Percentiles rank a stretch among this genome's conserved stretches.
Conservation (phyloP, 345 rosid species). For the Acer negundo region DNA sequence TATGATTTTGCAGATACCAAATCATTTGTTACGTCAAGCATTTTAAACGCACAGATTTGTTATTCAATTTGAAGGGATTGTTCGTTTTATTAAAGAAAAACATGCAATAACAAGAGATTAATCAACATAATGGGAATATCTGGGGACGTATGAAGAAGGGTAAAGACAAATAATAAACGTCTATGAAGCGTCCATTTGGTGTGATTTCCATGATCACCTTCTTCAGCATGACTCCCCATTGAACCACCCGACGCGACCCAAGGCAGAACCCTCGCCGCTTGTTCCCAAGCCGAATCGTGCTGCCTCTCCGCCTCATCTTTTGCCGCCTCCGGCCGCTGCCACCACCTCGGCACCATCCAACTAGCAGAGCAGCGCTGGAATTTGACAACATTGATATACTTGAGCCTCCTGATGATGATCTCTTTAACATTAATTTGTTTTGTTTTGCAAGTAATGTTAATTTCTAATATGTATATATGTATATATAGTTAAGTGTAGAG, state of each 20-base stretch:
- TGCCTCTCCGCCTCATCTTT: constrained; percentile 44
- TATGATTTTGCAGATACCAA: no score
- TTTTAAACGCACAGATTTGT: background rate
- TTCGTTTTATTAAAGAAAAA: background rate
- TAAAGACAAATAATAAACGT: constrained; percentile 53
- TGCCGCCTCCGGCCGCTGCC: constrained; percentile 33
- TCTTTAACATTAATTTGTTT: constrained; percentile 26
- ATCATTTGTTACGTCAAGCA: background rate
- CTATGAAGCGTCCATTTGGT: constrained; percentile 43
- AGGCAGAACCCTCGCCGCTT: constrained; percentile 64
- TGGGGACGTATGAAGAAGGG: constrained; percentile 72
- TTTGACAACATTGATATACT: constrained; percentile 34
- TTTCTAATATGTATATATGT: background rate
- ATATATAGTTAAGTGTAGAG: constrained; percentile 19
- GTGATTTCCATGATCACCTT: constrained; percentile 62
- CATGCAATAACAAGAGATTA: background rate
- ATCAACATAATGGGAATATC: constrained; percentile 73
- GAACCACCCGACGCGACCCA: constrained; percentile 58
- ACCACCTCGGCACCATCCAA: constrained; percentile 57
- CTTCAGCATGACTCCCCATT: constrained; percentile 71
- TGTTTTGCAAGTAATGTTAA: background rate
- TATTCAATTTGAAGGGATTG: background rate
- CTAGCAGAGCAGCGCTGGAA: constrained; percentile 26
- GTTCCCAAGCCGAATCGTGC: constrained; percentile 69
- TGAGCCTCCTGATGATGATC: constrained; percentile 14